Base-by-base conservation (phyloP, 1,139 yeast species). In the Protomyces lactucae-debilis region DNA sequence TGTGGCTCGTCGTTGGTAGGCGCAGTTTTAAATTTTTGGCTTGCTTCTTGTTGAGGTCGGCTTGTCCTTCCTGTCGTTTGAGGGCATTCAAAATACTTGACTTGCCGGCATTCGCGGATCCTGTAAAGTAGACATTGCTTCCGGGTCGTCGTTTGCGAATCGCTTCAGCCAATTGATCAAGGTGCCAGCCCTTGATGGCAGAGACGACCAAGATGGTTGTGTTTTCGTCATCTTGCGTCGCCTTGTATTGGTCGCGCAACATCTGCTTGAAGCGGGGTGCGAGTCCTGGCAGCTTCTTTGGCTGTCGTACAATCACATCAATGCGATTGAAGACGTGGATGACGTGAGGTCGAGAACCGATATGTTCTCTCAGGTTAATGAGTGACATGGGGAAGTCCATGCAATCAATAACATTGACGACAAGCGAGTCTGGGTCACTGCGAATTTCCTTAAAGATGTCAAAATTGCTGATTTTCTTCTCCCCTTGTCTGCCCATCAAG, bases 51-150 rank as follows among this genome's bases (percentile, higher is more conserved):
- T 43, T 8, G 14, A 18, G 12, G 25, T 43, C 48, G 12, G 25
- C 23, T 4, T 35, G 25, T 21, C 46, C 40, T 16, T 39, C 39
- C 25, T 55, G 35, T 10, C 57, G 52, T 18, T 52, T 51, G 8
- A 59, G 36, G 2, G 63, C 28, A 21, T 51, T 40, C 14, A 59
- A 40, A 5, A 59, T 23, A 35, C 57, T 59, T 12, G 63, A 59
- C 36, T 59, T 59, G 40, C 63, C 63, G 43, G 63, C 63, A 52
- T 59, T 59, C 5, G 63, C 63, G 28, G 63, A 39, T 2, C 63
- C 63, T 16, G 40, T 51, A 25, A 59, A 52, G 35, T 59, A 59
- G 14, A 59, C 54, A 28, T 59, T 59, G 28, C 52, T 52, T n/a
- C 63, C 63, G 3, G 43, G 40, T 8, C 63, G 28, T n/a, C 63